These are phyloP conservation scores for Raphanus raphanistrum DNA, from an alignment of 345 rosid species.

Conservation along the genomic window DNA sequence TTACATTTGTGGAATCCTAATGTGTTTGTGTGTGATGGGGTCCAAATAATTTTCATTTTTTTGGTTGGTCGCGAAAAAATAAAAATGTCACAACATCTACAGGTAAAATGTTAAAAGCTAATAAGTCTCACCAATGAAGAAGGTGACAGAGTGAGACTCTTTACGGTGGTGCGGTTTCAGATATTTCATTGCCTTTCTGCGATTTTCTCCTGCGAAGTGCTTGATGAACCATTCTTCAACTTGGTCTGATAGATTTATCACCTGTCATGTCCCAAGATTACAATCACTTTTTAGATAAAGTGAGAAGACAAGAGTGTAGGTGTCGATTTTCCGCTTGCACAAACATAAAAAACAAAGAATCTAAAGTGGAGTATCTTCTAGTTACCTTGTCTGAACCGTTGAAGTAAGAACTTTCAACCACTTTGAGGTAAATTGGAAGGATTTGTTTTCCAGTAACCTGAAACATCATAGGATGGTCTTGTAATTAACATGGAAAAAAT, in stretches of 20 bases:
- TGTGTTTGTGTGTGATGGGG: constrained; percentile 35
- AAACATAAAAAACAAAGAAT: neutral
- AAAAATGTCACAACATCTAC: constrained; percentile 24
- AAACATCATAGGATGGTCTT: neutral
- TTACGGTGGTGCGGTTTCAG: constrained; percentile 75
- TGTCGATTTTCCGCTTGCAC: constrained; percentile 39
- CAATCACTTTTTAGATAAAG: neutral
- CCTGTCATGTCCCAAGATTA: constrained; percentile 59
- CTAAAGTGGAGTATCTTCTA: constrained; percentile 5
- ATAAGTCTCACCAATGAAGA: constrained; percentile 76
- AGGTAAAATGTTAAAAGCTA: constrained; percentile 2
- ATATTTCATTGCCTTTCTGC: constrained; percentile 82
- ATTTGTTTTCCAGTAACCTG: constrained; percentile 90
- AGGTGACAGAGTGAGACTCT: constrained; percentile 85
- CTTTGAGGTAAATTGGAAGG: constrained; percentile 84
- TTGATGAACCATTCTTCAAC: constrained; percentile 82
- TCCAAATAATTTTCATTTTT: constrained; percentile 21
- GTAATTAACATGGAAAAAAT: neutral
- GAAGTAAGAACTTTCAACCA: constrained; percentile 93
- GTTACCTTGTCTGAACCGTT: constrained; percentile 90
- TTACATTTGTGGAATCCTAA: constrained; percentile 38
- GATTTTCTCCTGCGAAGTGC: constrained; percentile 80
- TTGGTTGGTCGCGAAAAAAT: neutral
- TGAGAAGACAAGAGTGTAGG: constrained; percentile 19
- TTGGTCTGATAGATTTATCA: constrained; percentile 72